Percentiles rank a stretch among this genome's conserved stretches.
These are phyloP conservation scores for Papiliotrema terrestris DNA, from an alignment of 1,284 basidiomycete genomes.

Conservation along the genomic window DNA sequence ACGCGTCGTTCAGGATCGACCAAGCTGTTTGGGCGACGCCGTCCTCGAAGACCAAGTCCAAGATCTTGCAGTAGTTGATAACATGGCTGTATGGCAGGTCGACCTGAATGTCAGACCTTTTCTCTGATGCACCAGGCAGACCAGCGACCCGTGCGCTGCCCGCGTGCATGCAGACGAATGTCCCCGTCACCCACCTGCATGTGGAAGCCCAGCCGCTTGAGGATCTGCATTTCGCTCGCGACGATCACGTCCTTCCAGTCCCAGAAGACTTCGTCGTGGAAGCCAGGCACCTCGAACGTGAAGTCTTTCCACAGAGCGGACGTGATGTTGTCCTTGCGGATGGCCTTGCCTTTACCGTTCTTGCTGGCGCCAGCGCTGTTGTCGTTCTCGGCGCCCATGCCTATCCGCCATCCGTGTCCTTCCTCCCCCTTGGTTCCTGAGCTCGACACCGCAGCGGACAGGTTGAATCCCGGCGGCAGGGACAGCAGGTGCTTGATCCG, in stretches of 20 bases:
- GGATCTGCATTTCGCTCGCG: conserved; percentile 93
- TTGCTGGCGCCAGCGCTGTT: neutral
- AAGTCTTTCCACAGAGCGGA: conserved; percentile 32
- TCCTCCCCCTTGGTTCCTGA: neutral
- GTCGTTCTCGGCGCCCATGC: neutral
- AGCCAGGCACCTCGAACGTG: conserved; percentile 36
- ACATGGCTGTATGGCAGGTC: conserved; percentile 90
- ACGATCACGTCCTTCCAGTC: conserved; percentile 64
- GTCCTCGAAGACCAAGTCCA: conserved; percentile 66
- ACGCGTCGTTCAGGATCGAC: conserved; percentile 91
- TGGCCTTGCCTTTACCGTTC: conserved; percentile 19
- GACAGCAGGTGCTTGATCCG: conserved; percentile 40
- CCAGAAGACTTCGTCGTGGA: conserved; percentile 45
- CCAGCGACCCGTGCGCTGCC: too few species aligned
- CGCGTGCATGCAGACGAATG: neutral
- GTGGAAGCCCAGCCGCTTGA: conserved; percentile 89
- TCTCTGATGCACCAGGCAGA: too few species aligned
- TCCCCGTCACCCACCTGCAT: conserved; percentile 51
- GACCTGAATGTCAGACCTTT: conserved; percentile 54
- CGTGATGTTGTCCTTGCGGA: conserved; percentile 1
- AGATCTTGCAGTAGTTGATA: conserved; percentile 88
- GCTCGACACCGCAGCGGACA: conserved; percentile 5
- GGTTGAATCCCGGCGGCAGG: conserved; percentile 19
- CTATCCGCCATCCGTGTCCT: conserved; percentile 1
- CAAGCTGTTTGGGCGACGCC: conserved; percentile 74